A percentile compares a stretch with the other conserved stretches of the same genome.
Conservation (phyloP, 257 asterid species). For the Forsythia viridissima region DNA sequence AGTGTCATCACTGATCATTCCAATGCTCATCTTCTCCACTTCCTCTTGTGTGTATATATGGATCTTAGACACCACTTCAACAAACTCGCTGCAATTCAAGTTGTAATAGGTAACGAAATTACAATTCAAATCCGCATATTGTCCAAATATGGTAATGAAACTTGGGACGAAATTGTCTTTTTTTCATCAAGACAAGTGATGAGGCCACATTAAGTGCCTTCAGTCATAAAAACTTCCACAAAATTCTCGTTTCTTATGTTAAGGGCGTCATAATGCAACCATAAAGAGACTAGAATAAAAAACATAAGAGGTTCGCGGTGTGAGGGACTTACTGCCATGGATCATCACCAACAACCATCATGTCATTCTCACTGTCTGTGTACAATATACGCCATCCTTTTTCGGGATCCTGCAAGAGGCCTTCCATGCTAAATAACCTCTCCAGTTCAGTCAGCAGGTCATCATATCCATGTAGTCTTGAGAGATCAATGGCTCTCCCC, state of each 20-base stretch:
- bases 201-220: neutral
- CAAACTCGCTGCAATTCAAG: slow-evolving; percentile 64
- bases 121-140: neutral
- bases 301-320: neutral
- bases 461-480: slow-evolving; percentile 63
- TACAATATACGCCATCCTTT: slow-evolving; percentile 91
- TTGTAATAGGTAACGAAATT: slow-evolving; percentile 4
- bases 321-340: slow-evolving; percentile 87
- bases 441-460: slow-evolving; percentile 76
- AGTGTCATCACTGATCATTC: slow-evolving; percentile 83
- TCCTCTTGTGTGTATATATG: slow-evolving; percentile 90
- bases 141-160: neutral
- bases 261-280: no score
- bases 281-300: neutral
- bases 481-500: slow-evolving; percentile 93
- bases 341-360: slow-evolving; percentile 98
- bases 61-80: slow-evolving; percentile 80
- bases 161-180: neutral
- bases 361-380: slow-evolving; percentile 91
- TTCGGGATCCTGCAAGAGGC: slow-evolving; percentile 69
- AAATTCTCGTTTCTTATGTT: neutral
- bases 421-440: slow-evolving; percentile 86
- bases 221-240: neutral
- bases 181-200: no score
- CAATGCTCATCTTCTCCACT: slow-evolving; percentile 78